Evolutionary conservation across 2,329 filamentous ascomycete species (phyloP).

Genomic region (Nothophaeocryptopus gaeumannii): DNA sequence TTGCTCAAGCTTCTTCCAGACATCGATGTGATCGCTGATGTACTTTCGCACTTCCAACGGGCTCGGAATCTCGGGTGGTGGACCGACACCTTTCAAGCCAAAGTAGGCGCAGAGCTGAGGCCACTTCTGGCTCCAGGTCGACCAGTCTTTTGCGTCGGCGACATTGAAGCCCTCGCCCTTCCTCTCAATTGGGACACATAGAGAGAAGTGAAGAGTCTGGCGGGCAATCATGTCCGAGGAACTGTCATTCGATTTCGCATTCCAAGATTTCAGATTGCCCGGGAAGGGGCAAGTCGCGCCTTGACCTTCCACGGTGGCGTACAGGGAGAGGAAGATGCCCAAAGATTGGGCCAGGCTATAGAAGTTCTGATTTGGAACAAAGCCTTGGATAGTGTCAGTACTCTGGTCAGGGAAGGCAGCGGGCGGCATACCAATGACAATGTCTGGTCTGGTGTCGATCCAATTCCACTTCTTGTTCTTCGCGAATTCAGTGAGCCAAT

Average conservation of each 20-base stretch:
- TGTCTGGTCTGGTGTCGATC: constrained; percentile 39
- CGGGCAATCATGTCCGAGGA: constrained; percentile 37
- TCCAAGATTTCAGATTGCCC: constrained; percentile 34
- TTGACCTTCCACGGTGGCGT: constrained; percentile 34
- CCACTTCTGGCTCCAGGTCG: constrained; percentile 26
- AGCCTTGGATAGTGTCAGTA: constrained; percentile 21
- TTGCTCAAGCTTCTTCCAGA: constrained; percentile 34
- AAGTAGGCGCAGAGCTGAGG: constrained; percentile 25
- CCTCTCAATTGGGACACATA: constrained; percentile 9
- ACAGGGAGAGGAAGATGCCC: constrained; percentile 37
- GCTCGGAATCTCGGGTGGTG: constrained; percentile 21
- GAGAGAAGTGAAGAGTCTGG: constrained; percentile 24
- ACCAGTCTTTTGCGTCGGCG: constrained; percentile 22
- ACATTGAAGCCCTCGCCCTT: constrained; percentile 28
- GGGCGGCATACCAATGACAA: constrained; percentile 11
- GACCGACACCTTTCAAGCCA: constrained; percentile 23
- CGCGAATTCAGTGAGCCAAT: constrained; percentile 34
- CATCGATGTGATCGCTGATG: constrained; percentile 35
- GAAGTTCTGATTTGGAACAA: constrained; percentile 38
- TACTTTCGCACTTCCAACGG: constrained; percentile 36
- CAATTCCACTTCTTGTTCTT: constrained; percentile 38
- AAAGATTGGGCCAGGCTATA: constrained; percentile 34
- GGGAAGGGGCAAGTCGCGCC: constrained; percentile 37
- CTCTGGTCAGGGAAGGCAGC: constrained; percentile 27
- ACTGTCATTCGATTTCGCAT: constrained; percentile 35